A percentile compares a stretch with the other conserved stretches of the same genome.
Conservation (phyloP, 345 rosid genomes). For the Aegle marmelos region DNA sequence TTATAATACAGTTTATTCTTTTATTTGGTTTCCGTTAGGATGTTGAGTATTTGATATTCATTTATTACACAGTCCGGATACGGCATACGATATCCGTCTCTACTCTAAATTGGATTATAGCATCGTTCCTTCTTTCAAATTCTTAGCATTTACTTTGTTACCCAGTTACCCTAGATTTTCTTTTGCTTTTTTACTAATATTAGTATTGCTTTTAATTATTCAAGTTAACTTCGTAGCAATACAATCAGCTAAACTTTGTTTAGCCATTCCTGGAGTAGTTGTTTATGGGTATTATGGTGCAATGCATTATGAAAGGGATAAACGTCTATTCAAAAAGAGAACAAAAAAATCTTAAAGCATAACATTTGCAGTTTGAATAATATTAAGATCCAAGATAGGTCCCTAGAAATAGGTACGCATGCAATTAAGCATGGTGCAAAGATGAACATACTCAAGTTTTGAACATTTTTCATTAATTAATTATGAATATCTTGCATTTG, state of each 20-base stretch:
- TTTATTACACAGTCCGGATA: neutral
- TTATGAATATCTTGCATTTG: neutral
- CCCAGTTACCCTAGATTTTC: neutral
- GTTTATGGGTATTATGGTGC: no score
- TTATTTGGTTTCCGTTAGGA: neutral
- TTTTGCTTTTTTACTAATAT: no score
- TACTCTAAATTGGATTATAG: no score
- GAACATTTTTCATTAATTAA: no score
- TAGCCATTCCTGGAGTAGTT: no score
- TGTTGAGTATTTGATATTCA: neutral
- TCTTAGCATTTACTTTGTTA: neutral
- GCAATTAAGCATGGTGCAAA: neutral
- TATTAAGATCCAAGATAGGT: neutral
- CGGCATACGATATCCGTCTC: no score
- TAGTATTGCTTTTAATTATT: no score
- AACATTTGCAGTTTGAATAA: neutral
- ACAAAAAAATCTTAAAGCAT: neutral
- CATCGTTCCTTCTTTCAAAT: neutral
- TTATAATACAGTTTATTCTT: neutral
- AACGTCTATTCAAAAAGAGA: no score
- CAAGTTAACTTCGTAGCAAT: no score
- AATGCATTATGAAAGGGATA: no score
- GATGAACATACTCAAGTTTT: neutral
- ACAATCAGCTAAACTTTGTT: no score
- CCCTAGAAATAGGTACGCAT: neutral